phyloP scores from a whole-genome alignment of 179 eudicot species.

The Spergularia azorica region DNA sequence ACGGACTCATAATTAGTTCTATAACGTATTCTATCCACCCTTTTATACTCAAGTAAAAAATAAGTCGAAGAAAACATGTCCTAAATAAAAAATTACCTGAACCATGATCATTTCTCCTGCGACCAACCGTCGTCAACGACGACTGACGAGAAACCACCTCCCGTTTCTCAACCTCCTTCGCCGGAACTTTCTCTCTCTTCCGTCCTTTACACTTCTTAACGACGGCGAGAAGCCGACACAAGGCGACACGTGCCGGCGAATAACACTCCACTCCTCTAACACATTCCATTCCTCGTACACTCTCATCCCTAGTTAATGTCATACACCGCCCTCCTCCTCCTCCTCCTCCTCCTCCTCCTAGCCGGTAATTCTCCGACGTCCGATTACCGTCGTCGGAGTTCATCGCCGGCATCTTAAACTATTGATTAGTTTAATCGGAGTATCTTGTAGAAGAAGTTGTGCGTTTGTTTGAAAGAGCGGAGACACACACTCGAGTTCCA shows the following conservation, averaged over 20 bases:
- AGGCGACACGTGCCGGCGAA: conserved; percentile 34
- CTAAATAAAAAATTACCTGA: conserved; percentile 16
- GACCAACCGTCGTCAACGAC: not conserved
- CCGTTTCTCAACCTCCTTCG: conserved; percentile 3
- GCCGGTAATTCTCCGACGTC: not conserved
- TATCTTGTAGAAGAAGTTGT: too few relatives aligned
- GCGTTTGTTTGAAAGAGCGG: too few relatives aligned
- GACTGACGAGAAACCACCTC: not conserved
- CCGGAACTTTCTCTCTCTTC: conserved; percentile 23
- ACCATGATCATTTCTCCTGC: not conserved
- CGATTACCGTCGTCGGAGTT: conserved; percentile 11
- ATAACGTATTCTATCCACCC: not conserved
- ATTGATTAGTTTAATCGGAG: too few relatives aligned
- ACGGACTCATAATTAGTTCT: not conserved
- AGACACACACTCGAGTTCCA: too few relatives aligned
- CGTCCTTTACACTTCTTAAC: conserved; percentile 23
- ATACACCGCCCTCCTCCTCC: conserved; percentile 13
- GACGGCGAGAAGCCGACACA: conserved; percentile 28
- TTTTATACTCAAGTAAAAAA: not conserved
- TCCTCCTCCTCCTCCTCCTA: not conserved
- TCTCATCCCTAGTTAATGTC: conserved; percentile 22
- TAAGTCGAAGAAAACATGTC: not conserved
- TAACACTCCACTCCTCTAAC: conserved; percentile 17
- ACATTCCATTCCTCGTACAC: conserved; percentile 9
- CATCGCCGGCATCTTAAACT: not conserved